Conservation (phyloP, 352 stramenopile species). For the Globisporangium lucens region DNA sequence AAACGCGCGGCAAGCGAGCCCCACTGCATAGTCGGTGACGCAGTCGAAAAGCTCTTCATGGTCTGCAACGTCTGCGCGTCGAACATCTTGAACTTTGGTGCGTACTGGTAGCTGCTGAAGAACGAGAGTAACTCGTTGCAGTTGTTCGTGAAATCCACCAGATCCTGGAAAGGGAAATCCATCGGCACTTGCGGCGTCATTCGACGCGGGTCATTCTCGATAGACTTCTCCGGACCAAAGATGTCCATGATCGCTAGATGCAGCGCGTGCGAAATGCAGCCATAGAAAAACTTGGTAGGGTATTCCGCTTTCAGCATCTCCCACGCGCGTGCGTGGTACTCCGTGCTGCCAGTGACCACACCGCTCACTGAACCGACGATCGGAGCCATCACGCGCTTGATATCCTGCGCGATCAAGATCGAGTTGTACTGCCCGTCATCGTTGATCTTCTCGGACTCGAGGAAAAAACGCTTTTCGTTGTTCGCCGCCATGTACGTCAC, state of each 20-base stretch:
- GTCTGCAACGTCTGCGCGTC: constrained; percentile 65
- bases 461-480: constrained; percentile 76
- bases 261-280: constrained; percentile 77
- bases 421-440: constrained; percentile 71
- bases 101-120: constrained; percentile 80
- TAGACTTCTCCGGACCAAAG: constrained; percentile 62
- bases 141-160: constrained; percentile 71
- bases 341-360: constrained; percentile 71
- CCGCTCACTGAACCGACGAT: constrained; percentile 69
- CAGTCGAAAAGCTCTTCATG: constrained; percentile 74
- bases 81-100: constrained; percentile 73
- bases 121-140: constrained; percentile 77
- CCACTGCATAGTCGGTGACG: constrained; percentile 65
- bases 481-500: constrained; percentile 82
- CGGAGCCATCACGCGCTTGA: constrained; percentile 76
- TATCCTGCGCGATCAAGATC: constrained; percentile 79
- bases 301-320: constrained; percentile 83
- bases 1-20: constrained; percentile 65
- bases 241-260: constrained; percentile 83
- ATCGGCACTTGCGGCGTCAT: constrained; percentile 64
- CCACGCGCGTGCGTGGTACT: constrained; percentile 73
- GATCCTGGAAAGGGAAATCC: constrained; percentile 77
- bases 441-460: constrained; percentile 69
- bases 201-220: constrained; percentile 68
- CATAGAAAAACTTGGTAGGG: constrained; percentile 86